These are phyloP conservation scores for Umbilicus rupestris DNA, from an alignment of 164 flowering plant species.

Conservation along the genomic window DNA sequence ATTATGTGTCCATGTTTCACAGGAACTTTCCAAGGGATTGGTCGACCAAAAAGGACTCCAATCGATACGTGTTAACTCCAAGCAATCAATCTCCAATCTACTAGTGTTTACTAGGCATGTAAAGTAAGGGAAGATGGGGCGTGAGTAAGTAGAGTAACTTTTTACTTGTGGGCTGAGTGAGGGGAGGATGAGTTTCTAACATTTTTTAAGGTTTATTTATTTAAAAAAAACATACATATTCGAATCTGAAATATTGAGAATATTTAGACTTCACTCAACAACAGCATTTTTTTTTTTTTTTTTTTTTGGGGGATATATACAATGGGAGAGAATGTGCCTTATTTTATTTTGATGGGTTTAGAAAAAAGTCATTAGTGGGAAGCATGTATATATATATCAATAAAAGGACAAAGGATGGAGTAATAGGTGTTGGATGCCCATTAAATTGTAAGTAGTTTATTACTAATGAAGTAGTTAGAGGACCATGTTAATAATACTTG, in stretches of 20 bases:
- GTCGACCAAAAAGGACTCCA: neutral
- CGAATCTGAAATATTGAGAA: too few species aligned
- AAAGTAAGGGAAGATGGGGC: neutral
- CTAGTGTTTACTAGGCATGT: conserved; percentile 3
- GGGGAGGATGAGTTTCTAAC: too few species aligned
- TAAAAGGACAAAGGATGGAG: conserved; percentile 1
- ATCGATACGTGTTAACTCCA: conserved; percentile 2
- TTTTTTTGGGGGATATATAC: neutral
- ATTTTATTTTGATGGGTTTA: neutral
- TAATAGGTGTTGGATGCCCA: conserved; percentile 6
- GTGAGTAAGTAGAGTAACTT: neutral
- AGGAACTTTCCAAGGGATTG: conserved; percentile 1
- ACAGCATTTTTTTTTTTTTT: too few species aligned
- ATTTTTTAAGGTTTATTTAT: too few species aligned
- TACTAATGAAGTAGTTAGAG: neutral
- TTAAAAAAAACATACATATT: too few species aligned
- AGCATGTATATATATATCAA: neutral
- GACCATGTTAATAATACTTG: neutral
- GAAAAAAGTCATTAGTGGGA: conserved; percentile 1
- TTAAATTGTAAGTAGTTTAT: neutral
- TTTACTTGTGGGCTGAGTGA: neutral
- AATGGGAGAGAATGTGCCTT: neutral
- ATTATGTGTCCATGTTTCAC: neutral
- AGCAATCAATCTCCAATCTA: neutral
- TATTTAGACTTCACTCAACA: too few species aligned